Conservation (phyloP, 192 early-diverging fungal species). For the Backusella sp. region DNA sequence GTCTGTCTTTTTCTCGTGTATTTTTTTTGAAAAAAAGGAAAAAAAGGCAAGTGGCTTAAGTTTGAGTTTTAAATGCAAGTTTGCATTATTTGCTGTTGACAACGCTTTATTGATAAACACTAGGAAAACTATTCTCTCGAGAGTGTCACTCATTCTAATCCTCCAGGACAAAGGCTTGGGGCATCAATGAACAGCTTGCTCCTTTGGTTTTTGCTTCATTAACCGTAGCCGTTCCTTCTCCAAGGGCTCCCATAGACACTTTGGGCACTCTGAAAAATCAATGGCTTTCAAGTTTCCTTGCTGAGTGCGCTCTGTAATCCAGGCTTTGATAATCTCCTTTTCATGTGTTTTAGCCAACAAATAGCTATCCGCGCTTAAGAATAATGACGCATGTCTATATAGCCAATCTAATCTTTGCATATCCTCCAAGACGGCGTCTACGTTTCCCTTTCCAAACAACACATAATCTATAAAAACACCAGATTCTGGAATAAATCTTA, state of each 20-base stretch:
- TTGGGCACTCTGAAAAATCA: not conserved
- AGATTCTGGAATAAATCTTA: not conserved
- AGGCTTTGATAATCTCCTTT: not conserved
- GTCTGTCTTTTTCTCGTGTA: not conserved
- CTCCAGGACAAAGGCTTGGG: not conserved
- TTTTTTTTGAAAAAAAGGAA: not conserved
- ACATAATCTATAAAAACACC: not conserved
- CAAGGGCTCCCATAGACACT: not conserved
- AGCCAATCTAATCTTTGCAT: not conserved
- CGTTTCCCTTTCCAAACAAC: not conserved
- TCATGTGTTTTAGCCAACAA: not conserved
- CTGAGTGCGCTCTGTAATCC: not conserved
- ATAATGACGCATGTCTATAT: not conserved
- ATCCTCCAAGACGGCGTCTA: not conserved
- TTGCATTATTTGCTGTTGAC: not conserved
- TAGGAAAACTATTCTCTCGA: not conserved
- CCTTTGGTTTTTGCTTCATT: not conserved
- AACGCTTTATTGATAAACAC: not conserved
- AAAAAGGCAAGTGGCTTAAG: not conserved
- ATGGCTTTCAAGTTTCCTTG: not conserved
- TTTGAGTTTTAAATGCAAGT: not conserved
- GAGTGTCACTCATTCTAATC: not conserved
- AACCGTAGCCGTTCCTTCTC: not conserved
- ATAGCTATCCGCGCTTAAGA: not conserved
- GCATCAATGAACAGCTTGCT: not conserved